Conservation (phyloP, 371 early-diverging fungal genomes). For the Nematocida ironsii region DNA sequence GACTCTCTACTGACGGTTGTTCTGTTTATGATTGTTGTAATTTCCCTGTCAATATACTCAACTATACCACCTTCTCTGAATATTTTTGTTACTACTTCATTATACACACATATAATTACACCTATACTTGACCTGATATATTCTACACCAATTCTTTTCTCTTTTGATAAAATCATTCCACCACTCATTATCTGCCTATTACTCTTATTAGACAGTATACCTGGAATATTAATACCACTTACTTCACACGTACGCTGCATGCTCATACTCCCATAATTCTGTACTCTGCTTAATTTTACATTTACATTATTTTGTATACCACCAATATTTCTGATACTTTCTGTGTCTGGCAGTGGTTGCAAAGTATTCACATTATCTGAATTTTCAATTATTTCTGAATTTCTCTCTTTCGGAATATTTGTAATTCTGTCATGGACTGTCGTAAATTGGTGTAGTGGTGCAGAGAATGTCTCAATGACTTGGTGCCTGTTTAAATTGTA, state of each 20-base stretch:
- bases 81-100: constrained; percentile 26
- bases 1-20: neutral
- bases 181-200: neutral
- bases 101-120: constrained; percentile 35
- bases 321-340: neutral
- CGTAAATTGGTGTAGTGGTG: neutral
- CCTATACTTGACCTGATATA: neutral
- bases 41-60: constrained; percentile 10
- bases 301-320: neutral
- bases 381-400: neutral
- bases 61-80: neutral
- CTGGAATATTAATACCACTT: neutral
- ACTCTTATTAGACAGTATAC: neutral
- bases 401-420: neutral
- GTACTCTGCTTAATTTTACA: neutral
- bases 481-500: neutral
- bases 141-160: constrained; percentile 39
- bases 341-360: neutral
- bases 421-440: neutral
- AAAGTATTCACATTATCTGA: neutral
- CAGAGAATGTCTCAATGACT: neutral
- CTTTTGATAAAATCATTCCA: neutral
- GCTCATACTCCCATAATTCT: neutral
- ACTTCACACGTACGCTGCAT: neutral
- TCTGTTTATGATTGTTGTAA: constrained; percentile 1